Base-by-base conservation (phyloP, 306 rosid genomes). In the Mimosa bimucronata region DNA sequence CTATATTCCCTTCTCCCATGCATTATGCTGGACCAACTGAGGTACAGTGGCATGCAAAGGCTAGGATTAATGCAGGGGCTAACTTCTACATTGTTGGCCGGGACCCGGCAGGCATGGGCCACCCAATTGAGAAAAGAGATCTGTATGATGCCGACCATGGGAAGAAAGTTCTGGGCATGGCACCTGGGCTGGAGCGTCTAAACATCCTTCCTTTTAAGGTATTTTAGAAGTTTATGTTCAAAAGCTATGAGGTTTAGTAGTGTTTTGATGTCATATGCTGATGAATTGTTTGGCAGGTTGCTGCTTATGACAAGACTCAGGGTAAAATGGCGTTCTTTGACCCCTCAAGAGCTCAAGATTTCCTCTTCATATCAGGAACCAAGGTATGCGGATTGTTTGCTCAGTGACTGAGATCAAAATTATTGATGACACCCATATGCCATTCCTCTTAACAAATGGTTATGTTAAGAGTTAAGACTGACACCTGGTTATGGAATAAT, bases 1-100 rank as follows among this genome's bases (percentile, higher is more conserved):
- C 99, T 67, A 96, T 96, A 84, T 96, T 96, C 81, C 99, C 99
- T 5, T 96, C 99, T 80, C 99, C 99, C 21, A 96, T 93, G 99
- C 99, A 91, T 86, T 96, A 96, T 75, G 98, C 99, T 8, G 99
- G 99, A 71, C 99, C 98, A 10, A 96, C 99, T 8, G 99, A 96
- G 85, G 99, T 96, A 79, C 99, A 96, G 88, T 96, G 99, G 99
- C 99, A 96, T 83, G 99, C 99, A 73, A 96, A 96, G 88, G 99
- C 99, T 48, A 90, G 98, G 89, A 96, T 96, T 8, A 96, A 96
- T 60, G 99, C 99, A 1, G 99, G 99, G 21, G 99, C 99, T 13
- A 87, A 96, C 90, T 96, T 96, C 81, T 96, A 96, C 89, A 96
- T 96, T 5, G 99, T 96, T 48, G 99, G 99, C 50, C 97, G 99